Conservation (phyloP, 805 yeast species). For the Saccharomycopsis javanensis region DNA sequence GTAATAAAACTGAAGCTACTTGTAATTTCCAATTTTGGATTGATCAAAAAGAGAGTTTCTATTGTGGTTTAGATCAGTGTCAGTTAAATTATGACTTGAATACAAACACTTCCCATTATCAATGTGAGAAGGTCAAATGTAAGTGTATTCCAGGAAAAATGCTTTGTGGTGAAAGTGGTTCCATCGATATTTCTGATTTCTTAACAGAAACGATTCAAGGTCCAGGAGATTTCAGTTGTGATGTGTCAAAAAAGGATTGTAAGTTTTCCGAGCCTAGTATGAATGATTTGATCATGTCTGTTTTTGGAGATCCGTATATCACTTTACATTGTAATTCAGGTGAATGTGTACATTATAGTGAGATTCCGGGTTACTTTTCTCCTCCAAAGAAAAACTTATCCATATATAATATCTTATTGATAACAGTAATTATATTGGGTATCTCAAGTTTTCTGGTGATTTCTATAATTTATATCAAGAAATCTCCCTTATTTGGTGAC, state of each 20-base stretch:
- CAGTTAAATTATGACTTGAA: slow-evolving; percentile 52
- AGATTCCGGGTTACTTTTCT: slow-evolving; percentile 78
- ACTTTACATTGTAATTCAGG: slow-evolving; percentile 74
- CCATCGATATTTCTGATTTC: slow-evolving; percentile 90
- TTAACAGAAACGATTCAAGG: slow-evolving; percentile 82
- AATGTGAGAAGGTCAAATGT: slow-evolving; percentile 72
- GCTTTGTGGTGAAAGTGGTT: slow-evolving; percentile 90
- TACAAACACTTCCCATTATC: slow-evolving; percentile 62
- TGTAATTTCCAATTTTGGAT: slow-evolving; percentile 98
- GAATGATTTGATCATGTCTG: slow-evolving; percentile 82
- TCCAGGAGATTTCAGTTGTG: slow-evolving; percentile 88
- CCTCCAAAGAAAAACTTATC: slow-evolving; percentile 44
- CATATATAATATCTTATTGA: slow-evolving; percentile 36
- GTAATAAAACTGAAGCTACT: slow-evolving; percentile 51
- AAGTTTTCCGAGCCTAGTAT: slow-evolving; percentile 88
- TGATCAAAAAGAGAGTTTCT: slow-evolving; percentile 80
- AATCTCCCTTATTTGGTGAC: slow-evolving; percentile 48
- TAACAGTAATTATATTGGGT: slow-evolving; percentile 35
- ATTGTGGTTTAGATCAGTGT: slow-evolving; percentile 75
- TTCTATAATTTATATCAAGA: slow-evolving; percentile 39
- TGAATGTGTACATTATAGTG: slow-evolving; percentile 87
- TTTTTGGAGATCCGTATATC: slow-evolving; percentile 92
- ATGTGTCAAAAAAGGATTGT: slow-evolving; percentile 51
- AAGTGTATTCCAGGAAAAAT: slow-evolving; percentile 85
- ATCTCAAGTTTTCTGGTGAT: slow-evolving; percentile 30